Conservation (phyloP, 805 yeast genomes). For the Candida parachauliodes region DNA sequence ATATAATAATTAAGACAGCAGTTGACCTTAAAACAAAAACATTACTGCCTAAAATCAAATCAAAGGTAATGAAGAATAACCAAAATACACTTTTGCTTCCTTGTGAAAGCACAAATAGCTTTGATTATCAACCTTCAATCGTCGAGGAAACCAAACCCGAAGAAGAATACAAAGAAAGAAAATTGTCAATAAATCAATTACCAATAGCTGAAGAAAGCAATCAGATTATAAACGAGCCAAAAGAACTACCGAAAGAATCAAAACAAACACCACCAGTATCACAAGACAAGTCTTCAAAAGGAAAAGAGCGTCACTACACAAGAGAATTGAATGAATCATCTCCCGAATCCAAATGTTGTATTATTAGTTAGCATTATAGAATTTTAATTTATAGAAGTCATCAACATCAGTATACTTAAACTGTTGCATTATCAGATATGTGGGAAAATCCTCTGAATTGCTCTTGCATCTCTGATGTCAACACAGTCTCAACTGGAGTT, state of each 20-base stretch:
- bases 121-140: slow-evolving; percentile 4
- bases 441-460: slow-evolving; percentile 97
- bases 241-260: background rate
- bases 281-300: background rate
- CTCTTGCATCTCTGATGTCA: slow-evolving; percentile 87
- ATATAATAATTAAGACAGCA: slow-evolving; percentile 19
- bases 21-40: background rate
- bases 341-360: slow-evolving; percentile 16
- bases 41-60: background rate
- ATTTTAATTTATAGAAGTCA: background rate
- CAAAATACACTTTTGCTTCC: background rate
- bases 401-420: slow-evolving; percentile 13
- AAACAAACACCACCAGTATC: background rate
- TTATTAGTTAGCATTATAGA: slow-evolving; percentile 12
- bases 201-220: too few relatives aligned
- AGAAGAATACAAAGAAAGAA: background rate
- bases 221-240: background rate
- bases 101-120: slow-evolving; percentile 4
- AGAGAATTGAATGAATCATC: background rate
- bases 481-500: slow-evolving; percentile 88
- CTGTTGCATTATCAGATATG: slow-evolving; percentile 57
- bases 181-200: background rate
- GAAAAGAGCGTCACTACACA: slow-evolving; percentile 3
- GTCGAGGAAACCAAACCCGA: slow-evolving; percentile 1
- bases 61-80: background rate